phyloP scores from a whole-genome alignment of 768 basidiomycete genomes.

The Suillus decipiens region DNA sequence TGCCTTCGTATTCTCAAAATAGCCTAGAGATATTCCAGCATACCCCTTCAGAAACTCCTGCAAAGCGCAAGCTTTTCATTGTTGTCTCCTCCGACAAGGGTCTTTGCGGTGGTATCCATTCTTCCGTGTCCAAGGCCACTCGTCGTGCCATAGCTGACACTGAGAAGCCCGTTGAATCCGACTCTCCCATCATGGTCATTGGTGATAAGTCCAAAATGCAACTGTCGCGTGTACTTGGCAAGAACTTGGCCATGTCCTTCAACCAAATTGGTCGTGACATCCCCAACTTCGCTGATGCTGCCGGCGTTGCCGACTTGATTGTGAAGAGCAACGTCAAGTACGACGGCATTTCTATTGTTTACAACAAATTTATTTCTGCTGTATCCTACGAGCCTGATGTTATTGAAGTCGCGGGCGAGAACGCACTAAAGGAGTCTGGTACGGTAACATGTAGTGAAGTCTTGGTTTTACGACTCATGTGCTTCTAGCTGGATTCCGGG shows the following conservation, averaged over 20 bases:
- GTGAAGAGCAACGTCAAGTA: constrained; percentile 82
- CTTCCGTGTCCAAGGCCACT: constrained; percentile 89
- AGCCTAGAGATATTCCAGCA: constrained; percentile 84
- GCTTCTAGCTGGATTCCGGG: constrained; percentile 77
- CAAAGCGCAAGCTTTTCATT: constrained; percentile 84
- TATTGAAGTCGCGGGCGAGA: constrained; percentile 80
- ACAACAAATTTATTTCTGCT: constrained; percentile 88
- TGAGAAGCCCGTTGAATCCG: constrained; percentile 49
- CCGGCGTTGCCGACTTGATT: constrained; percentile 91
- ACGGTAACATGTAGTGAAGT: constrained; percentile 32
- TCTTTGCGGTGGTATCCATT: constrained; percentile 99
- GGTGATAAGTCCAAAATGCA: constrained; percentile 99
- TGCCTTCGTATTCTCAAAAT: constrained; percentile 8
- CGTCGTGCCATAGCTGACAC: constrained; percentile 66
- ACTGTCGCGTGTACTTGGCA: constrained; percentile 62
- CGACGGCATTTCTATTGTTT: constrained; percentile 79
- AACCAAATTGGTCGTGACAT: constrained; percentile 98
- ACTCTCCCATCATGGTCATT: constrained; percentile 79
- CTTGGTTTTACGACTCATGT: constrained; percentile 8
- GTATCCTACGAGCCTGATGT: constrained; percentile 84
- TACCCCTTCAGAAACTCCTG: constrained; percentile 63
- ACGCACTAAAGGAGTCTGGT: constrained; percentile 81
- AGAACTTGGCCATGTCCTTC: constrained; percentile 83
- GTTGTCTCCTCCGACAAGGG: constrained; percentile 98
- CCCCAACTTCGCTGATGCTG: constrained; percentile 96